These are phyloP conservation scores for Glycine latifolia DNA, from an alignment of 306 rosid genomes.

Conservation along the genomic window DNA sequence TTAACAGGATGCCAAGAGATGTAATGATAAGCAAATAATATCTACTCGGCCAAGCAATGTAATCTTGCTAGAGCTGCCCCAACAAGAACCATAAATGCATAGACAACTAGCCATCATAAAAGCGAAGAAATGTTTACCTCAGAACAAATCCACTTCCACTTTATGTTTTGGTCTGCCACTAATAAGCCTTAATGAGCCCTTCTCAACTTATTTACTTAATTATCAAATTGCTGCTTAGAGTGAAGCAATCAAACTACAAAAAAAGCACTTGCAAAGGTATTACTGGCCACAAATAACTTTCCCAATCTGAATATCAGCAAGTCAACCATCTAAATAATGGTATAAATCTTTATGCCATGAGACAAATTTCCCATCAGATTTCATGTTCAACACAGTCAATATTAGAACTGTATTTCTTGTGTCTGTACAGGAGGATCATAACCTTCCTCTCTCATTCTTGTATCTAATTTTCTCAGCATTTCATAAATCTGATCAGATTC, in stretches of 20 bases:
- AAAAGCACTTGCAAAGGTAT: constrained; percentile 44
- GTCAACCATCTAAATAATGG: neutral
- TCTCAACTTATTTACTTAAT: too few species aligned
- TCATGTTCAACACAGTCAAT: neutral
- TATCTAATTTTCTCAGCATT: constrained; percentile 61
- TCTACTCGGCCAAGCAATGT: neutral
- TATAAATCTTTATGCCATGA: too few species aligned
- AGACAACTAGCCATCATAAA: too few species aligned
- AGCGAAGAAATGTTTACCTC: constrained; percentile 52
- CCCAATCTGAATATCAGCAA: neutral
- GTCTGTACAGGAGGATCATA: constrained; percentile 35
- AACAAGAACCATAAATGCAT: too few species aligned
- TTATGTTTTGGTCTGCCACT: too few species aligned
- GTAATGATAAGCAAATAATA: neutral
- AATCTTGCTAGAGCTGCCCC: too few species aligned
- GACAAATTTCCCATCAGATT: neutral
- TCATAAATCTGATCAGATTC: constrained; percentile 60
- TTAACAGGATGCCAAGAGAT: constrained; percentile 8
- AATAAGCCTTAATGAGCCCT: too few species aligned
- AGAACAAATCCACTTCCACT: constrained; percentile 7
- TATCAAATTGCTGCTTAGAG: too few species aligned
- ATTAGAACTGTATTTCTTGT: constrained; percentile 36
- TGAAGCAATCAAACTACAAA: constrained; percentile 12
- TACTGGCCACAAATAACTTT: too few species aligned
- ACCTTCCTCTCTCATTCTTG: constrained; percentile 59